Conservation (phyloP, 345 rosid species). For the Durio zibethinus region DNA sequence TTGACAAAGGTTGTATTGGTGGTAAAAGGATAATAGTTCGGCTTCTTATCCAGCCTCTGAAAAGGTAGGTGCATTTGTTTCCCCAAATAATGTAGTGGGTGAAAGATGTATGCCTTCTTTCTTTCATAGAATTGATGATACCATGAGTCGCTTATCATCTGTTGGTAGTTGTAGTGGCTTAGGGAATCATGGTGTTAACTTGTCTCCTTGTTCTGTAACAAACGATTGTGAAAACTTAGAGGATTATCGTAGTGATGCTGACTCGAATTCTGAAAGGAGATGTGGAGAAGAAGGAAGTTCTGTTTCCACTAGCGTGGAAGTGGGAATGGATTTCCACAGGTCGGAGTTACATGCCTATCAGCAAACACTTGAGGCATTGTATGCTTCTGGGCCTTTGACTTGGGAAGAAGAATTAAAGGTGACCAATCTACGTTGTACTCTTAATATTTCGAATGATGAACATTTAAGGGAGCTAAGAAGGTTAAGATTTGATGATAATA, state of each 20-base stretch:
- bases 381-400: slow-evolving; percentile 64
- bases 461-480: background rate
- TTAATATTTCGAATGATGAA: slow-evolving; percentile 17
- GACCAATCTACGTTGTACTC: slow-evolving; percentile 50
- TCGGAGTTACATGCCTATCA: slow-evolving; percentile 61
- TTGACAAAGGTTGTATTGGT: background rate
- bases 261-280: slow-evolving; percentile 29
- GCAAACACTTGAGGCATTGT: slow-evolving; percentile 42
- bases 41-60: background rate
- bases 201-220: slow-evolving; percentile 22
- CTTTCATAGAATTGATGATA: slow-evolving; percentile 31
- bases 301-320: slow-evolving; percentile 28
- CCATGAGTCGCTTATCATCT: slow-evolving; percentile 47
- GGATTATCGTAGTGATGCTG: slow-evolving; percentile 42
- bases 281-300: slow-evolving; percentile 24
- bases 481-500: background rate
- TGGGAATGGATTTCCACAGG: slow-evolving; percentile 49
- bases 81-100: slow-evolving; percentile 18
- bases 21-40: background rate
- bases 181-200: slow-evolving; percentile 26
- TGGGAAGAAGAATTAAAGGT: slow-evolving; percentile 79
- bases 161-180: slow-evolving; percentile 66
- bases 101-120: slow-evolving; percentile 37
- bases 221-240: slow-evolving; percentile 31
- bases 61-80: slow-evolving; percentile 18